Conservation (phyloP, 2,329 filamentous ascomycete genomes). For the Alternaria sp. region DNA sequence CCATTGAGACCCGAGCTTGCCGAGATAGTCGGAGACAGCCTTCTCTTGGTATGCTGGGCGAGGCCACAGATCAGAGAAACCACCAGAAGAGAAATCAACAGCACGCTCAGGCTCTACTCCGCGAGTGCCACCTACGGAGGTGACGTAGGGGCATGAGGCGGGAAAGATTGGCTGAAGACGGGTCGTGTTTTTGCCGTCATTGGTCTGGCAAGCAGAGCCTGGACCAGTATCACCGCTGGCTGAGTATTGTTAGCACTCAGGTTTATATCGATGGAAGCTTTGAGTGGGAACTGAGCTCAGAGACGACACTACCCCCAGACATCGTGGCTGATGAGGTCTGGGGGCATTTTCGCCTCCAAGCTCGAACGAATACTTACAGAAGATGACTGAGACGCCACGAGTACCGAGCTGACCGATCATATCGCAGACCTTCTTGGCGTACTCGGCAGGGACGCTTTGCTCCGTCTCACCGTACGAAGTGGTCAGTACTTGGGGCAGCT, state of each 20-base stretch:
- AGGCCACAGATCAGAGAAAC: slow-evolving; percentile 54
- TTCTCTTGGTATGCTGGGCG: slow-evolving; percentile 52
- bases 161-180: slow-evolving; percentile 56
- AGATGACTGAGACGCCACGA: slow-evolving; percentile 50
- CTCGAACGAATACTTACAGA: slow-evolving; percentile 20
- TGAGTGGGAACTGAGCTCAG: background rate
- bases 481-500: slow-evolving; percentile 47
- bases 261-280: background rate
- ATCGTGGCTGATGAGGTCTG: background rate
- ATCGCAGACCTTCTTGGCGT: slow-evolving; percentile 48
- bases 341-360: background rate
- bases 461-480: slow-evolving; percentile 52
- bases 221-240: slow-evolving; percentile 49
- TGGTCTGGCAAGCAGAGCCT: slow-evolving; percentile 53
- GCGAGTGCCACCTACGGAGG: slow-evolving; percentile 53
- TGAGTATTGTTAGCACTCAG: background rate
- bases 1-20: slow-evolving; percentile 48
- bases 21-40: slow-evolving; percentile 50
- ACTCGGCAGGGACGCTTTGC: slow-evolving; percentile 46
- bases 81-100: slow-evolving; percentile 52
- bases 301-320: background rate
- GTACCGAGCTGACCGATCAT: slow-evolving; percentile 50
- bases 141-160: slow-evolving; percentile 56
- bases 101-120: slow-evolving; percentile 50
- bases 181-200: slow-evolving; percentile 53